Evolutionary conservation across 2,329 filamentous ascomycete species (phyloP).

Genomic region (Talaromyces pinophilus): DNA sequence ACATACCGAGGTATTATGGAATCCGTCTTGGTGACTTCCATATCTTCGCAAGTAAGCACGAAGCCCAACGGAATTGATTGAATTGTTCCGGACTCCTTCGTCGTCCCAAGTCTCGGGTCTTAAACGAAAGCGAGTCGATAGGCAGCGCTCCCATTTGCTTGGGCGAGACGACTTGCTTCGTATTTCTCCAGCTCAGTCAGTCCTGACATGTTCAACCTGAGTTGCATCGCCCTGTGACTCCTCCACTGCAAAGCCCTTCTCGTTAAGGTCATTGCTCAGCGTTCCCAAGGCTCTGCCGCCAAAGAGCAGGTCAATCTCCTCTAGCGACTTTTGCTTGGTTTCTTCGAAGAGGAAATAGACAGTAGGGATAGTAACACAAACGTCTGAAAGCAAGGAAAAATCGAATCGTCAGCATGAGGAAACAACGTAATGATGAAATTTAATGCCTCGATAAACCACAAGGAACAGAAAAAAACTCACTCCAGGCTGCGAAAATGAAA

Average conservation of each 20-base stretch:
- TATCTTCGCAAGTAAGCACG: too few relatives aligned
- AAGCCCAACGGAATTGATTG: too few relatives aligned
- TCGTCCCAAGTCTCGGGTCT: not conserved
- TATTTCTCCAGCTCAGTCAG: not conserved
- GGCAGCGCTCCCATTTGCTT: not conserved
- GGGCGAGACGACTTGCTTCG: not conserved
- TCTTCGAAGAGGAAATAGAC: slow-evolving; percentile 40
- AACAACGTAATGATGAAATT: not conserved
- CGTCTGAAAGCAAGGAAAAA: not conserved
- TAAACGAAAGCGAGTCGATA: not conserved
- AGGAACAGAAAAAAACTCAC: not conserved
- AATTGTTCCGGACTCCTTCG: not conserved
- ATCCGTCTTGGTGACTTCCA: too few relatives aligned
- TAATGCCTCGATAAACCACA: too few relatives aligned
- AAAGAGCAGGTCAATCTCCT: slow-evolving; percentile 62
- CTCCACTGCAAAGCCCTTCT: slow-evolving; percentile 1
- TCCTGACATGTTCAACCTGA: not conserved
- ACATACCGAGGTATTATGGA: too few relatives aligned
- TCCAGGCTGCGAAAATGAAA: slow-evolving; percentile 53
- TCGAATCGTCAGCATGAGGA: not conserved
- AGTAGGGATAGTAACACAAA: not conserved
- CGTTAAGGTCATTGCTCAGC: slow-evolving; percentile 43
- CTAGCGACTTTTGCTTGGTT: slow-evolving; percentile 56
- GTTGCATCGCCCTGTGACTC: not conserved
- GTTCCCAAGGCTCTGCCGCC: slow-evolving; percentile 54